A percentile compares a stretch with the other conserved stretches of the same genome.
Conservation (phyloP, 148 eudicot species). For the Camellia japonica region DNA sequence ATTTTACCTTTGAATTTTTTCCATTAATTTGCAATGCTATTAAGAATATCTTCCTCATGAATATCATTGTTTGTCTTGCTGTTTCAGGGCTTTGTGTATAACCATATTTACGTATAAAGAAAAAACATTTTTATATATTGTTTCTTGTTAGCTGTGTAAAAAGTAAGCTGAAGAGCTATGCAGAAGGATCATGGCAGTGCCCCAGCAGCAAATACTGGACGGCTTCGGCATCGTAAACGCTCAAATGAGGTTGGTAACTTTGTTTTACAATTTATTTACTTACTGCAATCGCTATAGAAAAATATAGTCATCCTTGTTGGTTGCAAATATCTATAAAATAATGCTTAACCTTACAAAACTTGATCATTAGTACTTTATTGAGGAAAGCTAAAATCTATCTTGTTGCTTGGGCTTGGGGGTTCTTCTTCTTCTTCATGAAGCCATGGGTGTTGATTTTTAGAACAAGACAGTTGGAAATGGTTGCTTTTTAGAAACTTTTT, state of each 20-base stretch:
- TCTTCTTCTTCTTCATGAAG: not conserved
- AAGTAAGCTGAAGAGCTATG: conserved; percentile 28
- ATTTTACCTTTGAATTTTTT: not conserved
- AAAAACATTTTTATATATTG: not conserved
- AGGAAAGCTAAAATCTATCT: not conserved
- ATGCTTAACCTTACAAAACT: not conserved
- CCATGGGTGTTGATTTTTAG: not conserved
- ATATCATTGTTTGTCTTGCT: conserved; percentile 6
- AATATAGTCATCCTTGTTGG: not conserved
- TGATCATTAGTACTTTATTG: not conserved
- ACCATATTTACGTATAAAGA: not conserved
- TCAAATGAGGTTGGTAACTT: conserved; percentile 42
- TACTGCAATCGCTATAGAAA: not conserved
- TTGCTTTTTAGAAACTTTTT: not conserved
- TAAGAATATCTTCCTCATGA: not conserved
- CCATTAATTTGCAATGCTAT: not conserved
- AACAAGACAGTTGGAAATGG: conserved; percentile 5
- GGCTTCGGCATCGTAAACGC: conserved; percentile 53
- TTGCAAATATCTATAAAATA: not conserved
- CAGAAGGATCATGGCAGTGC: conserved; percentile 39
- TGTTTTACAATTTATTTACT: not conserved
- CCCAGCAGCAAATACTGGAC: conserved; percentile 31
- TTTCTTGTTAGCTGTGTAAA: not conserved
- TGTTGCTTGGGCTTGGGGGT: not conserved
- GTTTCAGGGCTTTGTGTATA: conserved; percentile 19